Base-by-base conservation (phyloP, 179 eudicot genomes). In the Beta macrorhiza region DNA sequence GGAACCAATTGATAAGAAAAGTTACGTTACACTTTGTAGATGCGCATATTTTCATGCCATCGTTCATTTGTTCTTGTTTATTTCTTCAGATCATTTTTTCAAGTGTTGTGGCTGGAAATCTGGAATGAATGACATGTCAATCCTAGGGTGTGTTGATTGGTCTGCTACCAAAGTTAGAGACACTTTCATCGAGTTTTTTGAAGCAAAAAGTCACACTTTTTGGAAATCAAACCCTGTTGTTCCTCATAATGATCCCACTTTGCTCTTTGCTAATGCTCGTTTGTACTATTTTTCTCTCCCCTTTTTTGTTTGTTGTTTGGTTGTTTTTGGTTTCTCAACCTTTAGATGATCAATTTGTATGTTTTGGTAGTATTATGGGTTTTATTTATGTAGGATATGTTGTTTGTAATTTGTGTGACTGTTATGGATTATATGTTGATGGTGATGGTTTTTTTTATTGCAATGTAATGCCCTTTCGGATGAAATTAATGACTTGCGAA, bases 241-340 rank as follows among this genome's bases (percentile, higher is more conserved):
- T 75, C 99, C 99, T 77, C 82, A 81, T 61, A 92, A 94, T 85
- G 99, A 97, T 74, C 99, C 99, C 6, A 92, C 99, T 25, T 93
- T 97, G 67, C 93, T 97, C 71, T 97, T 97, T 71, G 97, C 99
- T 20, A 97, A 97, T 83, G 97, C 99, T 37, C 98, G 99, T 95
- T 78, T 1, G 92, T 80, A 47, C 51, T 47, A 47, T 5, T 65
- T 14, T 78, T 1, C 5, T 56, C 20, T 22, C 0, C 5, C 49
- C 13, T 11, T 49, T 70, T 56, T 25, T 25, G 25, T 25, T 25
- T 25, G 25, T 25, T 25, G 25, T 17, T 78, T 47, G 51, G 0
- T 3, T 55, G 13, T 22, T 19, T 32, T 22, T 7, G 51, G 8
- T 5, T 47, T 47, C 51, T 47, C 37, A 15, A 37, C 51, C 5